Conservation (phyloP, 441 rosid species). For the Adansonia gregorii region DNA sequence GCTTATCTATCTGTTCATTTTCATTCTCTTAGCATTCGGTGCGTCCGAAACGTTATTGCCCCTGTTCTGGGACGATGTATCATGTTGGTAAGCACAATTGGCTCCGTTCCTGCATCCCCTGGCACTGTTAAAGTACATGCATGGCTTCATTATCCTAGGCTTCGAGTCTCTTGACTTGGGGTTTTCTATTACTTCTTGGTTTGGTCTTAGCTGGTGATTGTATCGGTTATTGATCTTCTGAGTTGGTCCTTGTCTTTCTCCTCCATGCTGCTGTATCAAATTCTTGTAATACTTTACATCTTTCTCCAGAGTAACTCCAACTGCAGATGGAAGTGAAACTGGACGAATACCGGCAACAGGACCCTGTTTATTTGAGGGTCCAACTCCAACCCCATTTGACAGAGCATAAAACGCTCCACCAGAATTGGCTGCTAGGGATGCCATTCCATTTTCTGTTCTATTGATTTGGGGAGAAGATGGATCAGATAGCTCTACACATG, state of each 20-base stretch:
- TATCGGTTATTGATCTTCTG: conserved; percentile 49
- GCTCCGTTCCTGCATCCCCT: conserved; percentile 95
- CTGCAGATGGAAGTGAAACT: conserved; percentile 41
- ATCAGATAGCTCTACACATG: conserved; percentile 31
- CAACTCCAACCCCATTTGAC: conserved; percentile 46
- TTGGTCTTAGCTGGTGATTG: conserved; percentile 50
- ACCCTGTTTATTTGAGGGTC: conserved; percentile 32
- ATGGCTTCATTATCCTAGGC: conserved; percentile 85
- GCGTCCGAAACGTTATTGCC: conserved; percentile 50
- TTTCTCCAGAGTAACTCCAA: conserved; percentile 54
- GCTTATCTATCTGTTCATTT: conserved; percentile 85
- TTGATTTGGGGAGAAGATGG: conserved; percentile 45
- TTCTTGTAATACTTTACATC: conserved; percentile 83
- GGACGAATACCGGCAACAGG: conserved; percentile 44
- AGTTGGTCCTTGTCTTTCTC: conserved; percentile 67
- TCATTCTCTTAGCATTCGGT: conserved; percentile 79
- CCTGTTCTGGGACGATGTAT: conserved; percentile 56
- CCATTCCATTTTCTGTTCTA: conserved; percentile 42
- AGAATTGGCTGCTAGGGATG: conserved; percentile 46
- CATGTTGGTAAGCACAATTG: conserved; percentile 83
- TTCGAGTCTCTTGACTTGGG: conserved; percentile 60
- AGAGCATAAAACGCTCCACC: conserved; percentile 57
- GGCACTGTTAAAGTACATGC: conserved; percentile 81
- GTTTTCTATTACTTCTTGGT: conserved; percentile 54
- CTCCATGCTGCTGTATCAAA: conserved; percentile 96